Conservation (phyloP, 352 stramenopile species). For the Pythium phragmiticola region DNA sequence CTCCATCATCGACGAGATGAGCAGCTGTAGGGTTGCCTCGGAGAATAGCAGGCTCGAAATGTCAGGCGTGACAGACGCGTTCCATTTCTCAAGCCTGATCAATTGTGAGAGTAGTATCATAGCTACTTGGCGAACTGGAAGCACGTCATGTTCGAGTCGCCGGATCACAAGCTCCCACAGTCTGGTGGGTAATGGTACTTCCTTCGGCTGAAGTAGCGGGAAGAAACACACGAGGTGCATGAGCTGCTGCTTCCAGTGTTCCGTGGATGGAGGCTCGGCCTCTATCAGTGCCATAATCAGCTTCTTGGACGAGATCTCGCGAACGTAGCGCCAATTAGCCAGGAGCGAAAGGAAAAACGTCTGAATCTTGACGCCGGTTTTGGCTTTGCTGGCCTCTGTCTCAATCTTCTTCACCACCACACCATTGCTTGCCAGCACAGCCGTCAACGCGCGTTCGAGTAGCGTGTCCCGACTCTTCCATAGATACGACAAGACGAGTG, state of each 20-base stretch:
- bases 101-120: conserved; percentile 52
- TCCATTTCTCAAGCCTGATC: conserved; percentile 44
- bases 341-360: conserved; percentile 54
- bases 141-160: conserved; percentile 54
- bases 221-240: conserved; percentile 72
- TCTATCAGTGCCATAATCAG: conserved; percentile 38
- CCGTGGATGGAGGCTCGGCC: conserved; percentile 35
- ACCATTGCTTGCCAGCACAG: conserved; percentile 49
- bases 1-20: conserved; percentile 46
- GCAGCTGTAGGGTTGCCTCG: conserved; percentile 34
- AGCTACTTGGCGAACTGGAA: conserved; percentile 60
- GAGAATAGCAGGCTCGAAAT: conserved; percentile 46
- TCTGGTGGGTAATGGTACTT: conserved; percentile 36
- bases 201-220: conserved; percentile 52
- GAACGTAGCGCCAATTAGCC: conserved; percentile 52
- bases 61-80: not conserved
- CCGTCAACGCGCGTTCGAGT: conserved; percentile 40
- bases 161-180: conserved; percentile 58
- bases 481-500: conserved; percentile 39
- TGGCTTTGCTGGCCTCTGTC: conserved; percentile 53
- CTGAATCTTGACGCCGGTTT: conserved; percentile 55
- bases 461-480: conserved; percentile 46
- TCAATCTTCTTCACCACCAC: conserved; percentile 50
- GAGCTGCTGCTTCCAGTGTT: conserved; percentile 79
- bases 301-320: conserved; percentile 13